A percentile compares a stretch with the other conserved stretches of the same genome.
Evolutionary conservation across 345 rosid species (phyloP).

Genomic region (Aurinia saxatilis): DNA sequence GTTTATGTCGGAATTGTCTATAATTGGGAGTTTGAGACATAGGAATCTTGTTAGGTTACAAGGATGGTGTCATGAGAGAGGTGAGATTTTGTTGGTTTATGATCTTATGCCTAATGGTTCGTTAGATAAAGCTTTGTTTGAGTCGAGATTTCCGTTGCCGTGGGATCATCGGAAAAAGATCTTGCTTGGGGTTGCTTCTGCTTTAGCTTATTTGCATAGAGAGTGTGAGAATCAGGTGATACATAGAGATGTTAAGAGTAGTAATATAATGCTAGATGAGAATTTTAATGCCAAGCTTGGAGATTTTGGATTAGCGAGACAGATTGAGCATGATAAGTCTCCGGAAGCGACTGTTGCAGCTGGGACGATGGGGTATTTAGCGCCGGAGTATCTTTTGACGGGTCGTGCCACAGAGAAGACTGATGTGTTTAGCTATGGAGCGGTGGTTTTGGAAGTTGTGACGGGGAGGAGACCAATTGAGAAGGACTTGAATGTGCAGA

Average conservation of each 20-base stretch:
- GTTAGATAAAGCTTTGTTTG: conserved; percentile 45
- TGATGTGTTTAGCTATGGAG: conserved; percentile 55
- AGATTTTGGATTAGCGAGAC: conserved; percentile 54
- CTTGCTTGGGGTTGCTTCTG: conserved; percentile 48
- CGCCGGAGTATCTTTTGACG: conserved; percentile 50
- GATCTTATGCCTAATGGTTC: conserved; percentile 94
- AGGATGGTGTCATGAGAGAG: conserved; percentile 97
- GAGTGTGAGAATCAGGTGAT: conserved; percentile 60
- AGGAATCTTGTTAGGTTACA: conserved; percentile 78
- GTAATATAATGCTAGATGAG: conserved; percentile 55
- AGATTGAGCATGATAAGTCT: conserved; percentile 48
- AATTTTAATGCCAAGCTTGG: conserved; percentile 51
- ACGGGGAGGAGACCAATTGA: conserved; percentile 53
- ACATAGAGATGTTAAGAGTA: conserved; percentile 50
- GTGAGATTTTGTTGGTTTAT: conserved; percentile 77
- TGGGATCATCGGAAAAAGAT: conserved; percentile 52
- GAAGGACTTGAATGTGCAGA: conserved; percentile 31
- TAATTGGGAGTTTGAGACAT: conserved; percentile 83
- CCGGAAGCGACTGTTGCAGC: conserved; percentile 55
- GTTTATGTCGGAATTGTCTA: conserved; percentile 78
- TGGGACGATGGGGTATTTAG: conserved; percentile 59
- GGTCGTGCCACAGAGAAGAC: conserved; percentile 53
- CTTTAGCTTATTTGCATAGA: conserved; percentile 48
- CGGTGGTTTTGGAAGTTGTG: conserved; percentile 49
- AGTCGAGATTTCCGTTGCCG: conserved; percentile 33